Evolutionary conservation across 352 stramenopile genomes (phyloP), one percentile per base, ranked within the genome.

Genomic region (Blastocystis sp.): DNA sequence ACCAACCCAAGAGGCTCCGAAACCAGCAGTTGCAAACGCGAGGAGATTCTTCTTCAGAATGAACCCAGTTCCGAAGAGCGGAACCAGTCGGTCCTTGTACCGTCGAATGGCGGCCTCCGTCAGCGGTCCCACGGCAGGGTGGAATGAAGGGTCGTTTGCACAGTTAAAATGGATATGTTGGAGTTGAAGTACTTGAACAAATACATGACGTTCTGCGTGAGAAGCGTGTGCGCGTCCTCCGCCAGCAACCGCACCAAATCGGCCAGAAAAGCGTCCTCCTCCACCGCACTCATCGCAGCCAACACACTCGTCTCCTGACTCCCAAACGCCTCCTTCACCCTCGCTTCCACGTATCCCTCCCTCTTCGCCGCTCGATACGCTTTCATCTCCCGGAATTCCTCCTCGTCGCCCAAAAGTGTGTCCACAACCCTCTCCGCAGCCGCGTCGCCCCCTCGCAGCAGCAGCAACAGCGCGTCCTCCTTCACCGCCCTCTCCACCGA

Each of bases 11-110:
- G 38, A 18, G 1, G 61, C 69, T 48, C 69, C 69, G 14, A 81
- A 48, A 40, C 48, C 48, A 6, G 69, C 69, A 4, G 32, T 46
- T 29, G 49, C 29, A 34, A 81, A 59, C 8, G 34, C 24, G 63
- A 36, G 36, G 3, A 81, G 46, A 81, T 81, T 81, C 69, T 81
- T 81, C 27, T 81, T 81, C 46, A 81, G 36, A 44, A 81, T 81
- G 29, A 81, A 81, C 18, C 69, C 69, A 24, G 69, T 81, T 46
- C 69, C 69, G 27, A 81, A 81, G 21, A 24, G 9, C n/a, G 24
- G 24, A 14, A 81, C 69, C 18, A 81, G 53, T 51, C 40, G 24
- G 7, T 64, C 18, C 21, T 48, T 51, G 24, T 81, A 42, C 3
- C 8, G 21, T 34, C 44, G 16, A 49, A 65, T 42, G 24, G 27